phyloP scores from a whole-genome alignment of 768 basidiomycete species.

The Tephrocybe sp. region DNA sequence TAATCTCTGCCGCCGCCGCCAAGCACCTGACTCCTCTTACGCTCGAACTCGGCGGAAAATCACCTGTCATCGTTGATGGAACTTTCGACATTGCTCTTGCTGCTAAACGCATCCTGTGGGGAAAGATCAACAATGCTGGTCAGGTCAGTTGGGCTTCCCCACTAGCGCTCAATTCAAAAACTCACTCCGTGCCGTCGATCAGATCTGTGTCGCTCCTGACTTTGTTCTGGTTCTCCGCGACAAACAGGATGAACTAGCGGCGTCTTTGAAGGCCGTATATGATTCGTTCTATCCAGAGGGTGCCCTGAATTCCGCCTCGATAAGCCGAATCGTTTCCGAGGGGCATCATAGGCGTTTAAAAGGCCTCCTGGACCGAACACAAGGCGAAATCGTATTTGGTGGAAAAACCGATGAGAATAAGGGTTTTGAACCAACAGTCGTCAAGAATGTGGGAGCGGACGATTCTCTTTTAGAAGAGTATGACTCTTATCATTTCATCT shows the following conservation, averaged over 20 bases:
- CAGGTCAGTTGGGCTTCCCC: constrained; percentile 37
- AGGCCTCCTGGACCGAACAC: constrained; percentile 48
- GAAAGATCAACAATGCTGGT: constrained; percentile 63
- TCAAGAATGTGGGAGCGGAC: constrained; percentile 47
- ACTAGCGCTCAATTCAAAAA: not conserved
- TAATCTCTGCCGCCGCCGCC: constrained; percentile 51
- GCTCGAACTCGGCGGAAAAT: constrained; percentile 56
- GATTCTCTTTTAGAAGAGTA: constrained; percentile 66
- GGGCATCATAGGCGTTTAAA: constrained; percentile 53
- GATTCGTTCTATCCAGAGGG: constrained; percentile 52
- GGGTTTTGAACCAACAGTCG: constrained; percentile 58
- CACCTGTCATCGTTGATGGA: constrained; percentile 40
- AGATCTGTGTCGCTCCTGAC: constrained; percentile 64
- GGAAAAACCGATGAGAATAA: constrained; percentile 40
- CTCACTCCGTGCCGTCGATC: constrained; percentile 29
- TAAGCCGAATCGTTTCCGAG: constrained; percentile 51
- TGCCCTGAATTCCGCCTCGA: constrained; percentile 41
- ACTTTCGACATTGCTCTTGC: constrained; percentile 35
- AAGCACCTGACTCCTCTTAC: constrained; percentile 54
- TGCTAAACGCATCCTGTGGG: constrained; percentile 66
- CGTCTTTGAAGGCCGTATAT: constrained; percentile 41
- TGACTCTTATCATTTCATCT: constrained; percentile 14
- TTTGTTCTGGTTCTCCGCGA: constrained; percentile 38
- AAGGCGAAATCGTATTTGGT: constrained; percentile 56
- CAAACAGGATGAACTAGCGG: constrained; percentile 45